Evolutionary conservation across 768 basidiomycete genomes (phyloP), one percentile per base, ranked within the genome.

Genomic region (Filobasidium floriforme): DNA sequence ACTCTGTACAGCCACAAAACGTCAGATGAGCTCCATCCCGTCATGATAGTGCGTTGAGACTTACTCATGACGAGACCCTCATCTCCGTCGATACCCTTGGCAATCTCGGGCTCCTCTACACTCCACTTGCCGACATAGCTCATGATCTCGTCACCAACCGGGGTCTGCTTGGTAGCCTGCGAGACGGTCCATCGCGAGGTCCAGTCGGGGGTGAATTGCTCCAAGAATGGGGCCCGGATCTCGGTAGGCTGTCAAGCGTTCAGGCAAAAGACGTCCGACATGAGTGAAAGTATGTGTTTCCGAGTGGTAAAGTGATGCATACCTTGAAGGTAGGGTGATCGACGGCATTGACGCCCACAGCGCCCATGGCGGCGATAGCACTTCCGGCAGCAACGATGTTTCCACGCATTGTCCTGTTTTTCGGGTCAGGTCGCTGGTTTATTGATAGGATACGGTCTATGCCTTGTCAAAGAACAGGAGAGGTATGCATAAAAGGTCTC

Each of bases 81-180:
- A 81, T 96, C 92, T 71, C 90, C 92, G 26, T 84, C 83, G 74
- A 97, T 82, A 77, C 89, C 85, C 51, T 87, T 84, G 68, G 82
- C 81, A 44, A 87, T 80, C 63, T 77, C 73, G 62, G 93, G 87
- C 55, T 92, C 90, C 81, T 98, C 93, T 73, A 98, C 91, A 71
- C 87, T 84, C 96, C 96, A 99, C 77, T 91, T 85, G 75, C 96
- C 96, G 76, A 97, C 92, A 79, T 97, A 96, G 76, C 88, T 90
- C 83, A 92, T 96, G 44, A 87, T 97, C 83, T 99, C 96, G 70
- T 89, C 87, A 69, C 92, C 90, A 64, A 90, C 90, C 60, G 91
- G 88, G 15, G 92, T 94, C 85, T 94, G 92, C 85, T 98, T 98
- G 72, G 92, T 97, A 9, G 96, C 96, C 77, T 92, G 88, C 5